Evolutionary conservation across 148 eudicot genomes (phyloP).

Genomic region (Bassia scoparia): DNA sequence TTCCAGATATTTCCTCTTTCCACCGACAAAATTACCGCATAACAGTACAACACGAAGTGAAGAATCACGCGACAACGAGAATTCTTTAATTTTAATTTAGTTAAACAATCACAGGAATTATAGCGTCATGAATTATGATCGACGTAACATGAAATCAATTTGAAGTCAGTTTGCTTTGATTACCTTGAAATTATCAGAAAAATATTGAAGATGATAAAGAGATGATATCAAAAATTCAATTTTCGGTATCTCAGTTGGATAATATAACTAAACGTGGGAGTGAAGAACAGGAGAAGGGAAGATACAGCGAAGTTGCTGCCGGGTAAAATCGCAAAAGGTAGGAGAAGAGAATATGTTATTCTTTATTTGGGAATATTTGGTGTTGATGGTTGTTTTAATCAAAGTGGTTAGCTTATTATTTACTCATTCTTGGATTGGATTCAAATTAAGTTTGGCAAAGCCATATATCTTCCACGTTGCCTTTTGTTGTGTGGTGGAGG

Average conservation of each 20-base stretch:
- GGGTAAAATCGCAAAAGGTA: neutral
- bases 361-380: too few species aligned
- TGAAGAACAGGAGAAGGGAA: neutral
- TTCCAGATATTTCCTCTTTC: neutral
- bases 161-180: neutral
- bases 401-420: too few species aligned
- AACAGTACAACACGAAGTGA: too few species aligned
- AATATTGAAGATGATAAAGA: neutral
- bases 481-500: too few species aligned
- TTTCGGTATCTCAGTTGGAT: too few species aligned
- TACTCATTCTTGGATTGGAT: too few species aligned
- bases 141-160: neutral
- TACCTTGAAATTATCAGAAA: neutral
- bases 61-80: neutral
- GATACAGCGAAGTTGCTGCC: slow-evolving; percentile 12
- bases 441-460: too few species aligned
- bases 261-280: neutral
- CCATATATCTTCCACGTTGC: too few species aligned
- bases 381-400: too few species aligned
- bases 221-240: neutral
- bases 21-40: neutral
- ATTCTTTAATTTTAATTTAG: neutral
- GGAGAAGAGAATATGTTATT: neutral
- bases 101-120: neutral
- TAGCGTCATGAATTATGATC: too few species aligned